Percentiles rank a stretch among this genome's conserved stretches.
Conservation (phyloP, 345 rosid genomes). For the Acer saccharum region DNA sequence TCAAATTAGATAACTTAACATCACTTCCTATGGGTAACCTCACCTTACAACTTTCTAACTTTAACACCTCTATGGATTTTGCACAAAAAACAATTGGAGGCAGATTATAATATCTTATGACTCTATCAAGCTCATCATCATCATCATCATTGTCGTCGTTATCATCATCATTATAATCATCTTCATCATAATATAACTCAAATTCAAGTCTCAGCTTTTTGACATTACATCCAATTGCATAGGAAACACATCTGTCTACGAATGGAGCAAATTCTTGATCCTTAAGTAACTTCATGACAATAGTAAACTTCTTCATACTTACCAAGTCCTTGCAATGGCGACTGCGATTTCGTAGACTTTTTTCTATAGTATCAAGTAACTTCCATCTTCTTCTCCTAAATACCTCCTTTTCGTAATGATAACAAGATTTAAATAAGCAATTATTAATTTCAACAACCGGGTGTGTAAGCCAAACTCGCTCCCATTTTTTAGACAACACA, state of each 20-base stretch:
- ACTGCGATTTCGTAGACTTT: neutral
- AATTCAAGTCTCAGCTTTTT: neutral
- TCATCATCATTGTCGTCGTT: no score
- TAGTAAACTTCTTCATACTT: neutral
- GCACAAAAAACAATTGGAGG: no score
- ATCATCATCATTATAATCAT: no score
- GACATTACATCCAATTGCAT: conserved; percentile 6
- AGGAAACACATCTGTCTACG: neutral
- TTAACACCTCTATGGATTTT: no score
- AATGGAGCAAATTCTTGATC: neutral
- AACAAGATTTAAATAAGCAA: neutral
- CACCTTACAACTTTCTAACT: no score
- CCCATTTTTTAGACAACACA: conserved; percentile 9
- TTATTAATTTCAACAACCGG: neutral
- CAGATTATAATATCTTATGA: no score
- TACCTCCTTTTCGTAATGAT: no score
- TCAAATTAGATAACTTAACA: no score
- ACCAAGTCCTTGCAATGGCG: neutral
- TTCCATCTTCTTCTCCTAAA: neutral
- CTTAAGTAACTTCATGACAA: neutral
- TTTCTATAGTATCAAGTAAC: neutral
- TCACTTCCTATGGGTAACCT: no score
- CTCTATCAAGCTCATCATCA: no score
- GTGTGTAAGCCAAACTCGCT: neutral
- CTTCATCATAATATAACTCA: neutral